Evolutionary conservation across 2,329 filamentous ascomycete species (phyloP).

Genomic region (Fusarium anthophilum): DNA sequence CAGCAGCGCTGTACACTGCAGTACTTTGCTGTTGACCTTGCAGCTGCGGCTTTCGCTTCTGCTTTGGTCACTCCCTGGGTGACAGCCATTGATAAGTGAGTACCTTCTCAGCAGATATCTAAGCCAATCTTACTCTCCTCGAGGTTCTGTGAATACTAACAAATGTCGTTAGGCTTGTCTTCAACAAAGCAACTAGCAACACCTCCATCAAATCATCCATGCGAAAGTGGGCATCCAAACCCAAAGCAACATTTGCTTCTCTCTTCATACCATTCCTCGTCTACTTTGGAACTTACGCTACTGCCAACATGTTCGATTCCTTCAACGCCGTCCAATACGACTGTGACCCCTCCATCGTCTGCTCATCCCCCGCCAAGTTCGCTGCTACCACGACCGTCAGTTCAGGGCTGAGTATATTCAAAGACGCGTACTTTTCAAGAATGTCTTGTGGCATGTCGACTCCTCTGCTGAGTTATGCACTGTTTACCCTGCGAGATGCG

Average conservation of each 20-base stretch:
- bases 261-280: slow-evolving; percentile 40
- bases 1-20: slow-evolving; percentile 39
- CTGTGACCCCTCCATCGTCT: slow-evolving; percentile 29
- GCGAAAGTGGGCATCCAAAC: slow-evolving; percentile 35
- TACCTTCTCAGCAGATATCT: fast-evolving
- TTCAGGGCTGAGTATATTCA: slow-evolving; percentile 36
- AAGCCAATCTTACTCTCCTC: fast-evolving
- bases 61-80: slow-evolving; percentile 41
- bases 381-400: slow-evolving; percentile 36
- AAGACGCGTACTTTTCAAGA: slow-evolving; percentile 39
- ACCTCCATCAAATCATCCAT: slow-evolving; percentile 34
- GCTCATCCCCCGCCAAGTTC: slow-evolving; percentile 37
- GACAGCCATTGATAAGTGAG: slow-evolving; percentile 41
- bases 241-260: slow-evolving; percentile 31
- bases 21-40: slow-evolving; percentile 38
- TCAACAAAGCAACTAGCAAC: slow-evolving; percentile 37
- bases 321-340: slow-evolving; percentile 32
- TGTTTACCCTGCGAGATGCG: slow-evolving; percentile 38
- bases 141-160: not conserved
- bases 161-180: slow-evolving; percentile 21
- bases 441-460: slow-evolving; percentile 26
- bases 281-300: slow-evolving; percentile 42
- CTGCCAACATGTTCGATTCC: slow-evolving; percentile 40
- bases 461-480: slow-evolving; percentile 34
- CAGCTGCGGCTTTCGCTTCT: slow-evolving; percentile 37